Conservation (phyloP, 169 alveolate genomes). For the Cystoisospora suis region DNA sequence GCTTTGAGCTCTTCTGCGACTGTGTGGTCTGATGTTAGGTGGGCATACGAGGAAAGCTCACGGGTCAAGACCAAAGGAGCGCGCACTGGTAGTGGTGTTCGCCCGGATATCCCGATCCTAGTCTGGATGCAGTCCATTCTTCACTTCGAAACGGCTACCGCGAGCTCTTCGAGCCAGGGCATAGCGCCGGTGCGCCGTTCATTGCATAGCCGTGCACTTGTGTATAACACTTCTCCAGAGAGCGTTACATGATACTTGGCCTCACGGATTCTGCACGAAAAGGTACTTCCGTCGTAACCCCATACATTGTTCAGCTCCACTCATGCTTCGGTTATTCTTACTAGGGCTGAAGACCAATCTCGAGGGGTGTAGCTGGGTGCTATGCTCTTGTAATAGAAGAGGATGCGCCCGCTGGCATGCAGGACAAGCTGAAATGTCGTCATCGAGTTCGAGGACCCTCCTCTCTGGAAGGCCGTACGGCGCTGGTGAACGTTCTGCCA, state of each 20-base stretch:
- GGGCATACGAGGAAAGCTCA: no score
- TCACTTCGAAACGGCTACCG: no score
- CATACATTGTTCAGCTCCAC: background rate
- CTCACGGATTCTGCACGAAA: background rate
- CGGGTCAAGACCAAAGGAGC: no score
- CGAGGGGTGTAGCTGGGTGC: constrained; percentile 8
- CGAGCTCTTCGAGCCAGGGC: no score
- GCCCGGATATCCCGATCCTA: no score
- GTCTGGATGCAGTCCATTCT: no score
- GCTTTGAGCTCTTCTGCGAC: no score
- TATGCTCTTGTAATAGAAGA: constrained; percentile 14
- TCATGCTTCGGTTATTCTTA: background rate
- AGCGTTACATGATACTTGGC: background rate
- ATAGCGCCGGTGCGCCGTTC: background rate
- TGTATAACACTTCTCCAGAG: background rate
- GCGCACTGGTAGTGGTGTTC: no score
- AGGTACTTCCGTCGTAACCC: background rate
- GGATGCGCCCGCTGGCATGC: constrained; percentile 19
- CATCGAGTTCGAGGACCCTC: background rate
- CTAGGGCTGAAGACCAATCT: background rate
- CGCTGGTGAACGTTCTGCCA: background rate
- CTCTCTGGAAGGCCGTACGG: background rate
- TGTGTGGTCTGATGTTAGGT: no score
- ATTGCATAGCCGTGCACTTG: background rate
- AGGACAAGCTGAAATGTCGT: constrained; percentile 17